phyloP scores from a whole-genome alignment of 2,329 filamentous ascomycete genomes.

The Fusarium zealandicum region DNA sequence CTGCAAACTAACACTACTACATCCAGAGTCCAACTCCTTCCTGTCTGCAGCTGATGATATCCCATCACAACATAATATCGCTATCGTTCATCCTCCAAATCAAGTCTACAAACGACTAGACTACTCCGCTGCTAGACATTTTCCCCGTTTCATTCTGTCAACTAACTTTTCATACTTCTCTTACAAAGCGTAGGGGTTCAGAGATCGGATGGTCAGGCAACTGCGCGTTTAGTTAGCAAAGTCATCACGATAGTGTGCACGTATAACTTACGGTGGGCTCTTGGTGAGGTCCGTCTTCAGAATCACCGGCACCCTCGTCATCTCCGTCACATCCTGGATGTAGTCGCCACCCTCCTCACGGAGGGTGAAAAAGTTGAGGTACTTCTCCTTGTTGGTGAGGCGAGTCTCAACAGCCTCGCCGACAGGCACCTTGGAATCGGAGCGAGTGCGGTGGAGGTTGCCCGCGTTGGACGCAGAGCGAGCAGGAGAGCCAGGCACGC shows the following conservation, averaged over 20 bases:
- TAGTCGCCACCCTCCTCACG: conserved; percentile 93
- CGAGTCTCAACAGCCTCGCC: conserved; percentile 79
- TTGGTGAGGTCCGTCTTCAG: conserved; percentile 97
- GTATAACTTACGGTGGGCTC: conserved; percentile 93
- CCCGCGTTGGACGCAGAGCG: conserved; percentile 73
- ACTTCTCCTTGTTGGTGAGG: conserved; percentile 94
- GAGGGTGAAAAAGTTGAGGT: conserved; percentile 86
- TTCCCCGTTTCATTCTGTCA: conserved; percentile 13
- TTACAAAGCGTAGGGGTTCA: conserved; percentile 78
- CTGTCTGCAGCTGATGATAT: conserved; percentile 15
- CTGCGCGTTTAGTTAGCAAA: conserved; percentile 52
- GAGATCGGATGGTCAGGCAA: conserved; percentile 82
- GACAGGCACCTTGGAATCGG: conserved; percentile 88
- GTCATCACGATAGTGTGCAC: not conserved
- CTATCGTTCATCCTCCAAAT: conserved; percentile 9
- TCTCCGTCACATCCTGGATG: conserved; percentile 98
- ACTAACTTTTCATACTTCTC: conserved; percentile 21
- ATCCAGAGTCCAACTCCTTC: conserved; percentile 29
- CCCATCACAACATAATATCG: conserved; percentile 16
- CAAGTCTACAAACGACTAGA: conserved; percentile 13
- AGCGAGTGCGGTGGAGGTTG: conserved; percentile 84
- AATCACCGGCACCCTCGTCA: conserved; percentile 97
- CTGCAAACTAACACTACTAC: conserved; percentile 8
- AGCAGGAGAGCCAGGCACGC: conserved; percentile 89
- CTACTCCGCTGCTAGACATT: conserved; percentile 12